A percentile compares a stretch with the other conserved stretches of the same genome.
Conservation (phyloP, 345 rosid genomes). For the Eucalyptus polybractea region DNA sequence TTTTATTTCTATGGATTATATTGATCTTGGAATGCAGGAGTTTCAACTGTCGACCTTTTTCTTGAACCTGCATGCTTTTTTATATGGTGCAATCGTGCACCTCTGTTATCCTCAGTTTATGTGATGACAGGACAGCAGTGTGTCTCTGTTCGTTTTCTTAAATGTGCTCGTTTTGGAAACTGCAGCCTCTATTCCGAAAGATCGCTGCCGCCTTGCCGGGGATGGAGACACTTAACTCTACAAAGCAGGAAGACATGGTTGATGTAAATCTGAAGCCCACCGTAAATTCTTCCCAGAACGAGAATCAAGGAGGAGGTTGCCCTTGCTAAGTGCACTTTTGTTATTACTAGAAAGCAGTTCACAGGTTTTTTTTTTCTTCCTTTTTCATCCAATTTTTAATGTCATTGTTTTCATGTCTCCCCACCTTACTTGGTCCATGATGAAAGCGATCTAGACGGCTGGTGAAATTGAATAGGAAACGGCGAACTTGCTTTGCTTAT, state of each 20-base stretch:
- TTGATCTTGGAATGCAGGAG: neutral
- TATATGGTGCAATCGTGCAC: neutral
- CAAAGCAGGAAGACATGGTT: slow-evolving; percentile 92
- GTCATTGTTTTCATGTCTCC: neutral
- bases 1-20: neutral
- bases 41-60: neutral
- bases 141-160: neutral
- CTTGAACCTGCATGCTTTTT: neutral
- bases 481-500: neutral
- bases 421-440: neutral
- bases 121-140: neutral
- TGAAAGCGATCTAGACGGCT: neutral
- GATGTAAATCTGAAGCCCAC: slow-evolving; percentile 83
- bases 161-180: neutral
- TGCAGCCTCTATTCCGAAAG: slow-evolving; percentile 89
- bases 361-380: neutral
- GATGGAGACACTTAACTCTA: slow-evolving; percentile 82
- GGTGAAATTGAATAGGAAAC: neutral
- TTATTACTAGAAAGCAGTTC: neutral
- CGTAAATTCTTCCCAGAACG: slow-evolving; percentile 55
- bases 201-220: slow-evolving; percentile 94
- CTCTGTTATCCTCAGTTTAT: neutral
- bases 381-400: neutral
- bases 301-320: slow-evolving; percentile 83
- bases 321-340: slow-evolving; percentile 33